These are phyloP conservation scores for Erysiphe pulchra DNA, from an alignment of 2,329 filamentous ascomycete genomes.

Conservation along the genomic window DNA sequence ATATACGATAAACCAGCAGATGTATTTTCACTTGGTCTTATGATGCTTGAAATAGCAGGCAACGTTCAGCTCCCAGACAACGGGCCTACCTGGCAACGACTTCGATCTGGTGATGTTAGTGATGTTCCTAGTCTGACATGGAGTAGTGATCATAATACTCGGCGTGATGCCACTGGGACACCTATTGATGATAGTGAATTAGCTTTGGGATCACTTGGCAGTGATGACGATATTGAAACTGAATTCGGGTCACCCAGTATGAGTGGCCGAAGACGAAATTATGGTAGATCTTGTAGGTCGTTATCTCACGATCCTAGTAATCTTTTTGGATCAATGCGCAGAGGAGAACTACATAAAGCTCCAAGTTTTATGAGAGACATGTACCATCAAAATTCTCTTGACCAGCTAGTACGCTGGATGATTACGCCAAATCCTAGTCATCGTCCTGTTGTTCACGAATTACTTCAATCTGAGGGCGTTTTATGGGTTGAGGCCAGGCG, in stretches of 20 bases:
- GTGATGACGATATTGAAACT: constrained; percentile 16
- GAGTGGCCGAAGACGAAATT: constrained; percentile 10
- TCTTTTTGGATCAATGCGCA: constrained; percentile 16
- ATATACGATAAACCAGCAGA: constrained; percentile 77
- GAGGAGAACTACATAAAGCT: constrained; percentile 36
- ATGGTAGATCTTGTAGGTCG: constrained; percentile 9
- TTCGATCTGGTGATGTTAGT: constrained; percentile 71
- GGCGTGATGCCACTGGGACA: constrained; percentile 50
- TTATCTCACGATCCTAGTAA: constrained; percentile 13
- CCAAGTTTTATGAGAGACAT: constrained; percentile 76
- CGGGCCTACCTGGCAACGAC: constrained; percentile 68
- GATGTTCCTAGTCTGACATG: constrained; percentile 73
- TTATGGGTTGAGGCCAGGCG: constrained; percentile 57
- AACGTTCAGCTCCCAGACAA: constrained; percentile 91
- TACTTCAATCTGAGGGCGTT: constrained; percentile 49
- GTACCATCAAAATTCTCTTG: constrained; percentile 46
- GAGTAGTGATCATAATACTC: constrained; percentile 42
- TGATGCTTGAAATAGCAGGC: constrained; percentile 80
- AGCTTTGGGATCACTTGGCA: constrained; percentile 12
- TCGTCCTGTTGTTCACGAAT: constrained; percentile 48
- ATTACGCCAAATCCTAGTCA: constrained; percentile 47
- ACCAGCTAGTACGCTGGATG: constrained; percentile 71
- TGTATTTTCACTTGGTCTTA: constrained; percentile 79
- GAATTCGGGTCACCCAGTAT: constrained; percentile 16
- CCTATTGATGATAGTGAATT: constrained; percentile 21